Conservation (phyloP, 371 early-diverging fungal species). For the Rhizopus delemar region DNA sequence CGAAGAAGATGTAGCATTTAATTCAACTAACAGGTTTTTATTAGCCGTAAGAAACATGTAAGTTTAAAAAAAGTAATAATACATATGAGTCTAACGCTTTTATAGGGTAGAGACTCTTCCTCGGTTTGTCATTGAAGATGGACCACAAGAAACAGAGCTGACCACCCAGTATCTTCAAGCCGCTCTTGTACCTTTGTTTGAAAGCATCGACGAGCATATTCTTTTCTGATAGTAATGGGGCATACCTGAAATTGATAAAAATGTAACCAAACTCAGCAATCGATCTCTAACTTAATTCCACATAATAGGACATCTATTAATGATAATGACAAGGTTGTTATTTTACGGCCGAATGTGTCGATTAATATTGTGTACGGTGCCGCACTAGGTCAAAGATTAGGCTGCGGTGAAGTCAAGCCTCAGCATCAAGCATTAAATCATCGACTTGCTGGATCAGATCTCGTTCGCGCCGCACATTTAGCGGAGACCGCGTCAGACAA, state of each 20-base stretch:
- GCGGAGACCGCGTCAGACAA: slow-evolving; percentile 24
- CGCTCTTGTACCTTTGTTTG: neutral
- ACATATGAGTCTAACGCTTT: too few relatives aligned
- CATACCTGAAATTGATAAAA: slow-evolving; percentile 19
- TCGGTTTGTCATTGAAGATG: too few relatives aligned
- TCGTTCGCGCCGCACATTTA: slow-evolving; percentile 17
- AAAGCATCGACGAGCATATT: slow-evolving; percentile 14
- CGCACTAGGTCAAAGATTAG: slow-evolving; percentile 13
- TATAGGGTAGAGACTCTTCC: too few relatives aligned
- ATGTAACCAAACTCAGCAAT: slow-evolving; percentile 13
- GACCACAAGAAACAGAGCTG: too few relatives aligned
- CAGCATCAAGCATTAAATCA: slow-evolving; percentile 26
- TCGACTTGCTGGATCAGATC: slow-evolving; percentile 11
- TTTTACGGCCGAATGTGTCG: slow-evolving; percentile 24
- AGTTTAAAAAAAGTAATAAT: neutral
- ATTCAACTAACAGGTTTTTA: slow-evolving; percentile 15
- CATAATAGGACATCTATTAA: slow-evolving; percentile 26
- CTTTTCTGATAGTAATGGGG: slow-evolving; percentile 18
- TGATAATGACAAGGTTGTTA: slow-evolving; percentile 19
- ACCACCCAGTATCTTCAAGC: too few relatives aligned
- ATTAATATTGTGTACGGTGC: slow-evolving; percentile 27
- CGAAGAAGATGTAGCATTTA: slow-evolving; percentile 1
- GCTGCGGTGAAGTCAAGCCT: slow-evolving; percentile 27
- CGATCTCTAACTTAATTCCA: slow-evolving; percentile 15
- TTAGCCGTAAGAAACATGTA: slow-evolving; percentile 15